Evolutionary conservation across 2,329 filamentous ascomycete genomes (phyloP), one percentile per base, ranked within the genome.

Genomic region (Nemania serpens): DNA sequence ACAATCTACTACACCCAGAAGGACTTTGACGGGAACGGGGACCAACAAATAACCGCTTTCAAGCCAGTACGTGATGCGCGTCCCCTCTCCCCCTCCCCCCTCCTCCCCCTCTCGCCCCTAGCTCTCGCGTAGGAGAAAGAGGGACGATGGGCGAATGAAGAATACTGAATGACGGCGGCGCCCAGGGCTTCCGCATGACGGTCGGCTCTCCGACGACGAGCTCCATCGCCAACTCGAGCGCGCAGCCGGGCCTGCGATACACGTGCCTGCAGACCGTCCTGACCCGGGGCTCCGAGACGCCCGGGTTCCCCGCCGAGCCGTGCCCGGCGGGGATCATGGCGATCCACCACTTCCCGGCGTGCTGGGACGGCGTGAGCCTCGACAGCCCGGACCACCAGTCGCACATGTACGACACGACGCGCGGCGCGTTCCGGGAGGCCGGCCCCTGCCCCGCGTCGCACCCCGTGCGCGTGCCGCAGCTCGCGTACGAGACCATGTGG

Each of bases 401-500:
- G 4, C 63, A 71, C 58, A 69, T 69, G 66, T 68, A 76, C 69
- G 76, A 10, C 67, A 69, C 59, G 17, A 50, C 56, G 4, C 15
- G 37, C 2, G 68, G 70, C 7, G 62, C 61, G 0, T 72, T 73
- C 66, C 65, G 59, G 41, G 70, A 71, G 55, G 66, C 67, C 1
- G 68, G 64, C 0, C 63, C 74, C 1, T 81, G 78, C 63, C 78
- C 79, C 0, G 65, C 63, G 0, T 71, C 69, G 3, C 71, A 82
- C 68, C 80, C 80, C 0, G 72, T 77, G 5, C 74, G 75, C 5
- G 73, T 81, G 12, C 74, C 79, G 1, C 80, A 81, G 64, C 67
- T 81, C n/a, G 69, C 70, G 15, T 73, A 78, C 71, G 79, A 81
- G 67, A 78, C 80, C 45, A 76, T 81, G 67, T 81, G 79, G 76